Evolutionary conservation across 75 land plant genomes (phyloP).

Genomic region (Cupressus sempervirens): DNA sequence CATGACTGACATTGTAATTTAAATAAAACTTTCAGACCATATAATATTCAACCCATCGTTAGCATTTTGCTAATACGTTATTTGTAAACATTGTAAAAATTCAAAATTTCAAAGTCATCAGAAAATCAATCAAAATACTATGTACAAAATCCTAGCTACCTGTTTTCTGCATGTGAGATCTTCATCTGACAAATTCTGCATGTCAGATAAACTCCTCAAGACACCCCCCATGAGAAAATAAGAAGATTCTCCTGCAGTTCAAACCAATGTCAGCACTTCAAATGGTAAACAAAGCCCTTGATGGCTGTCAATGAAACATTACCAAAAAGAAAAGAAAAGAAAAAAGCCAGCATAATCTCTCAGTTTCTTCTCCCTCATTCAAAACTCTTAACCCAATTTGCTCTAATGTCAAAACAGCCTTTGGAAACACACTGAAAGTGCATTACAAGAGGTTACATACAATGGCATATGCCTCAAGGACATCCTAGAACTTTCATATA

Average conservation of each 20-base stretch:
- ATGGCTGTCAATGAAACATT: too few relatives aligned
- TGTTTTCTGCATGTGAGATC: conserved; percentile 76
- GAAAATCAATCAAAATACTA: background rate
- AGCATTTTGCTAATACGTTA: background rate
- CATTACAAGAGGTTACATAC: too few relatives aligned
- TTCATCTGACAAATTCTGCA: conserved; percentile 72
- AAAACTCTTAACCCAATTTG: too few relatives aligned
- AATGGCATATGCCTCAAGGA: too few relatives aligned
- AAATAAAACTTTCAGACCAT: background rate
- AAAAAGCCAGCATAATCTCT: too few relatives aligned
- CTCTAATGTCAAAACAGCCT: too few relatives aligned
- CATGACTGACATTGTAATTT: background rate
- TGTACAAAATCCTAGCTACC: conserved; percentile 30
- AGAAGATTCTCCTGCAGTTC: conserved; percentile 53
- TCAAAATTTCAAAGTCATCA: background rate
- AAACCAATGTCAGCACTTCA: background rate
- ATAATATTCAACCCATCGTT: background rate
- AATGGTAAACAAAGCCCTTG: background rate
- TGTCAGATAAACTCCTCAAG: conserved; percentile 58
- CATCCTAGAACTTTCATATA: too few relatives aligned
- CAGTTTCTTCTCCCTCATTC: too few relatives aligned
- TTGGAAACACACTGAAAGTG: too few relatives aligned
- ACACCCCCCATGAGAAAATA: conserved; percentile 46
- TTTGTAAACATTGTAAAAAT: background rate
- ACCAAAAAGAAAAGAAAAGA: too few relatives aligned